Conservation (phyloP, 768 basidiomycete genomes). For the Phlegmacium glaucopus region DNA sequence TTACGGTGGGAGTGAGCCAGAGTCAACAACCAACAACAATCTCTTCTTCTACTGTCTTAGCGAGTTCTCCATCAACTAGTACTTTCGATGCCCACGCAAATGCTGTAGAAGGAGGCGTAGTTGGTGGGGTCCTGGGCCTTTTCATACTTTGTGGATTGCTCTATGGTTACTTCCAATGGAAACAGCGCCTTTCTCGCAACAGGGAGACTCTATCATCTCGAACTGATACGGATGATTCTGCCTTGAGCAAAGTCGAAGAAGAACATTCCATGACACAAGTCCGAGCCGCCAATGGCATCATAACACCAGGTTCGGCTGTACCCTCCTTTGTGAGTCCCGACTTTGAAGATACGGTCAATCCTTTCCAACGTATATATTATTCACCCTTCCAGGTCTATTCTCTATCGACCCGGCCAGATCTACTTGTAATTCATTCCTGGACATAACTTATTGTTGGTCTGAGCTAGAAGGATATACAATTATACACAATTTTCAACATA, state of each 20-base stretch:
- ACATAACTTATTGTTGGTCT: too few species aligned
- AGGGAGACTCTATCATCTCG: slow-evolving; percentile 15
- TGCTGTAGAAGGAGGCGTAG: slow-evolving; percentile 43
- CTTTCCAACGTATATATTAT: too few species aligned
- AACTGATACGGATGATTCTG: slow-evolving; percentile 7
- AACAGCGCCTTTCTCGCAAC: slow-evolving; percentile 15
- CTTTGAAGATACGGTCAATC: too few species aligned
- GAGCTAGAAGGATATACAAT: too few species aligned
- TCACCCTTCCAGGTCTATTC: too few species aligned
- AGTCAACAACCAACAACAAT: too few species aligned
- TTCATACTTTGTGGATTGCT: slow-evolving; percentile 28
- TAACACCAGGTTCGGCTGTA: neutral
- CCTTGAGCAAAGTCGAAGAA: slow-evolving; percentile 9
- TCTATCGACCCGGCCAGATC: too few species aligned
- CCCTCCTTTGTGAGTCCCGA: slow-evolving; percentile 10
- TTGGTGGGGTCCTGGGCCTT: slow-evolving; percentile 37
- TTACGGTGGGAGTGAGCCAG: neutral
- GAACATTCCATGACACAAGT: too few species aligned
- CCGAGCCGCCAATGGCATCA: too few species aligned
- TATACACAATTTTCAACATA: too few species aligned
- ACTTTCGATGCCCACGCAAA: slow-evolving; percentile 21
- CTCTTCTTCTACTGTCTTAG: too few species aligned
- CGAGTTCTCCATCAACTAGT: slow-evolving; percentile 10
- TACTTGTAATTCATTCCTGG: too few species aligned
- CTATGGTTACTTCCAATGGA: slow-evolving; percentile 22